Percentiles rank a stretch among this genome's conserved stretches.
phyloP scores from a whole-genome alignment of 805 yeast species.

The Candida germanica region DNA sequence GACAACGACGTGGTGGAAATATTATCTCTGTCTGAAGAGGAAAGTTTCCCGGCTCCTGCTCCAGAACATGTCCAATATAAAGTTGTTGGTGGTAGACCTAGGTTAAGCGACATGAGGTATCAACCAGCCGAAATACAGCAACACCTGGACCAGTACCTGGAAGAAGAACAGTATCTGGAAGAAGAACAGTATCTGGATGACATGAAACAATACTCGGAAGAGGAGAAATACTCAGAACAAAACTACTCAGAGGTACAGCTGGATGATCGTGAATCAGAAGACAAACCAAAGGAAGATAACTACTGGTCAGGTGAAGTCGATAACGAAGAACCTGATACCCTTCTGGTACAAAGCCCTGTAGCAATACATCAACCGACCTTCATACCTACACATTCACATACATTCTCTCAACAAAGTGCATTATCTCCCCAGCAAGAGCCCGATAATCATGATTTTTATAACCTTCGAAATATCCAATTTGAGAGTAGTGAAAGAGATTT shows the following conservation, averaged over 20 bases:
- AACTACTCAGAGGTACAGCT: too few relatives aligned
- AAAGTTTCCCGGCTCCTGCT: too few relatives aligned
- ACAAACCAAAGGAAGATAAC: slow-evolving; percentile 16
- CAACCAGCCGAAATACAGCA: not conserved
- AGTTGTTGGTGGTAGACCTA: slow-evolving; percentile 1
- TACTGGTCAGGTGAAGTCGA: not conserved
- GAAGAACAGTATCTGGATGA: slow-evolving; percentile 10
- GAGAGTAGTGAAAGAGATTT: not conserved
- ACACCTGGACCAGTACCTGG: slow-evolving; percentile 2
- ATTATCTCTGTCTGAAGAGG: slow-evolving; percentile 6
- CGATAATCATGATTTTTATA: not conserved
- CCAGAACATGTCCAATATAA: not conserved
- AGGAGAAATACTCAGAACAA: too few relatives aligned
- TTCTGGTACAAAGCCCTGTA: not conserved
- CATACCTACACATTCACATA: not conserved
- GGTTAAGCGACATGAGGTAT: not conserved
- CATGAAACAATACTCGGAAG: slow-evolving; percentile 4
- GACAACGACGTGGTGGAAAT: slow-evolving; percentile 10
- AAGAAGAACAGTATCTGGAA: not conserved
- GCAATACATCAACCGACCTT: not conserved
- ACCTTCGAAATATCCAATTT: slow-evolving; percentile 4
- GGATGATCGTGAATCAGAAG: slow-evolving; percentile 6
- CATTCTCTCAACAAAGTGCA: not conserved
- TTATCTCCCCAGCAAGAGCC: not conserved
- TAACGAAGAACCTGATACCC: not conserved